Evolutionary conservation across 2,329 filamentous ascomycete genomes (phyloP), one percentile per base, ranked within the genome.

Genomic region (Hortaea werneckii): DNA sequence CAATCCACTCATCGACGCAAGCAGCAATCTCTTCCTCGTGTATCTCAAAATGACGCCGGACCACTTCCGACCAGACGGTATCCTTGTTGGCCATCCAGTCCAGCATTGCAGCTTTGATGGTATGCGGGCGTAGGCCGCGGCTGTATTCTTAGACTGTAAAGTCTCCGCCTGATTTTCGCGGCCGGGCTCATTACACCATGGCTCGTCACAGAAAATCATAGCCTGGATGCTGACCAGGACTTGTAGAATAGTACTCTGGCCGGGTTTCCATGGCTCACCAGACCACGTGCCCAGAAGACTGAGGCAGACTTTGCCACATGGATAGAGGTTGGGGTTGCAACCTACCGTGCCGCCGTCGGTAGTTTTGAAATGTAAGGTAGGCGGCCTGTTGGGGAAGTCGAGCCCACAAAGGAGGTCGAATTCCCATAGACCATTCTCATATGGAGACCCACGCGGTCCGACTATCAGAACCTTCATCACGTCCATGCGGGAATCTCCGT

Each of bases 251-350:
- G 74, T 79, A 47, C 74, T 76, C 44, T 71, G 70, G 0, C 63
- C 61, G 1, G 73, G 61, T 26, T 64, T 72, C 78, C 78, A 81
- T 32, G 61, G 67, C 57, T 80, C 77, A 34, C 69, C 70, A 63
- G 50, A 72, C 78, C 78, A 81, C 2, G 78, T 81, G 9, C 76
- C 77, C 4, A 81, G 61, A 20, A 81, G 58, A 50, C 71, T 75
- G 11, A 80, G 61, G 52, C 77, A 80, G 30, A 79, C 42, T 27
- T 37, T 43, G 42, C 77, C 76, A 45, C 77, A 67, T 44, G 77
- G 72, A 54, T 79, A 79, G 2, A 80, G 60, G 52, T 80, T 80
- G 0, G 77, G 77, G 51, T 80, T 80, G 30, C 80, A 77, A 75
- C 26, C 60, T 52, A 50, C 66, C 52, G 13, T 52, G 10, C 74